Percentiles rank a stretch among this genome's conserved stretches.
phyloP scores from a whole-genome alignment of 1,139 yeast species.

The Pneumocystis sp. region DNA sequence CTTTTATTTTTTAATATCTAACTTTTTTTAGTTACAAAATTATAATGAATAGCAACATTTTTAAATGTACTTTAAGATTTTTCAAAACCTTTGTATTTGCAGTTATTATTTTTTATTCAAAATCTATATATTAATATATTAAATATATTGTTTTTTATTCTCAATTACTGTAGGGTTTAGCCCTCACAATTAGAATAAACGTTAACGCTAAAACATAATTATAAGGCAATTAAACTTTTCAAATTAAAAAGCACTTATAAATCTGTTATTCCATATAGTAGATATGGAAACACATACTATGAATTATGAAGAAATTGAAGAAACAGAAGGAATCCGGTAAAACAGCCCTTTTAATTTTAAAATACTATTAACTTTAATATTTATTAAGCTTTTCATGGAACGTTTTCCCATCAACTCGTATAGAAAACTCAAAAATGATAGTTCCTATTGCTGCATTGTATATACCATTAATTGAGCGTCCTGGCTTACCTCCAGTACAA shows the following conservation, averaged over 20 bases:
- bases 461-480: slow-evolving; percentile 75
- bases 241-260: background rate
- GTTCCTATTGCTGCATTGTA: slow-evolving; percentile 90
- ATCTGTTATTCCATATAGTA: slow-evolving; percentile 1
- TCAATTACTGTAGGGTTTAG: background rate
- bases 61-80: background rate
- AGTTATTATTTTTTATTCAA: background rate
- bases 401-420: slow-evolving; percentile 71
- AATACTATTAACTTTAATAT: slow-evolving; percentile 18
- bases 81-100: background rate
- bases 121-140: background rate
- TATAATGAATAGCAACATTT: background rate
- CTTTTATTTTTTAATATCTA: background rate
- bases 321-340: slow-evolving; percentile 33
- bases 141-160: background rate
- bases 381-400: slow-evolving; percentile 72
- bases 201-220: background rate
- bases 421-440: slow-evolving; percentile 81
- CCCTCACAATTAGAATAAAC: background rate
- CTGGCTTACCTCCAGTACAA: slow-evolving; percentile 63
- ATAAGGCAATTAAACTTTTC: background rate
- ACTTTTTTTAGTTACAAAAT: background rate
- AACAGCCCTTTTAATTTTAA: background rate
- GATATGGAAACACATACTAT: slow-evolving; percentile 3
- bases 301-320: slow-evolving; percentile 80